Percentiles rank a stretch among this genome's conserved stretches.
phyloP scores from a whole-genome alignment of 768 basidiomycete species.

The Russula sp. region DNA sequence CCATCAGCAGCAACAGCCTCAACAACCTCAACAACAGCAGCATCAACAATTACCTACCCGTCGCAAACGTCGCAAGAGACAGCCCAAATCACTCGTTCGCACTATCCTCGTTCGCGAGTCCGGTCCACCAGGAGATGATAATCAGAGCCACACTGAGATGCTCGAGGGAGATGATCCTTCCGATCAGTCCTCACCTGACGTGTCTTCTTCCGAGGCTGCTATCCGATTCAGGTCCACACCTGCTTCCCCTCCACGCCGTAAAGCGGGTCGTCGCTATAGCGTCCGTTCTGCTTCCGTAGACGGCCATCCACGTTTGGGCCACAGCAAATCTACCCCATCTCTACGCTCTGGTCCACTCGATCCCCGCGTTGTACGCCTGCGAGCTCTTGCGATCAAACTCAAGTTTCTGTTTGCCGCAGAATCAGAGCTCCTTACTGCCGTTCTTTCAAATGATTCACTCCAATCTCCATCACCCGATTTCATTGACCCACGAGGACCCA shows the following conservation, averaged over 20 bases:
- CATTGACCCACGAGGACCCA: conserved; percentile 36
- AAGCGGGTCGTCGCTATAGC: conserved; percentile 8
- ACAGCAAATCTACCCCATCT: conserved; percentile 44
- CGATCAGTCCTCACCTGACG: conserved; percentile 27
- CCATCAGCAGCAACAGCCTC: background rate
- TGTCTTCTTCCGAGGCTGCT: conserved; percentile 27
- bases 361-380: conserved; percentile 44
- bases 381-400: conserved; percentile 51
- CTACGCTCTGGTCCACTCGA: conserved; percentile 41
- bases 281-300: conserved; percentile 24
- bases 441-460: conserved; percentile 29
- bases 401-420: conserved; percentile 54
- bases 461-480: conserved; percentile 28
- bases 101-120: conserved; percentile 15
- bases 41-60: conserved; percentile 25
- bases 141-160: conserved; percentile 18
- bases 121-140: background rate
- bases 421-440: conserved; percentile 27
- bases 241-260: conserved; percentile 23
- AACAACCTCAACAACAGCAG: background rate
- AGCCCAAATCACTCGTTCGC: conserved; percentile 22
- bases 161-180: conserved; percentile 27
- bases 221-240: conserved; percentile 30
- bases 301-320: conserved; percentile 33
- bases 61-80: conserved; percentile 33